These are phyloP conservation scores for Picochlorum sp. DNA, from an alignment of 139 green algal species.

Conservation along the genomic window DNA sequence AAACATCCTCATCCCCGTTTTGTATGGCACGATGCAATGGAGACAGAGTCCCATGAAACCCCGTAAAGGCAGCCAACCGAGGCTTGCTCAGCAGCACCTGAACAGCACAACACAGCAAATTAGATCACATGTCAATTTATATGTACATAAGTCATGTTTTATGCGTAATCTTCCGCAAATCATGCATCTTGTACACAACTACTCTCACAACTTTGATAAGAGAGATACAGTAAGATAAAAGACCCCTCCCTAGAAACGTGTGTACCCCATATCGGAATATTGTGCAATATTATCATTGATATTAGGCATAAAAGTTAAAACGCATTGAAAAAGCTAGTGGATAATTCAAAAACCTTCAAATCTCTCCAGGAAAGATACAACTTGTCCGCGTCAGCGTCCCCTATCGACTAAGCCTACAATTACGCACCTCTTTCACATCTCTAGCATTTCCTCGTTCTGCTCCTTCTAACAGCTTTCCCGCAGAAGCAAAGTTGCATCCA, in stretches of 20 bases:
- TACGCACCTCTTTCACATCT: conserved; percentile 3
- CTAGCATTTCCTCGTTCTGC: not conserved
- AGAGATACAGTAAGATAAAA: too few species aligned
- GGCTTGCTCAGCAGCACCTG: conserved; percentile 3
- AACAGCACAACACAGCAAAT: not conserved
- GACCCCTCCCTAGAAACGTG: too few species aligned
- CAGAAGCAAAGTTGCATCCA: not conserved
- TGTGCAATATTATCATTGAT: too few species aligned
- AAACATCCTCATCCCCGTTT: conserved; percentile 5
- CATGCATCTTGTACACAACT: too few species aligned
- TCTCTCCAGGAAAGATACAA: not conserved
- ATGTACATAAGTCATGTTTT: too few species aligned
- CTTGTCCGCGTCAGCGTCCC: not conserved
- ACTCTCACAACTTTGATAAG: too few species aligned
- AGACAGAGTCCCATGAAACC: conserved; percentile 12
- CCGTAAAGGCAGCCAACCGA: conserved; percentile 16
- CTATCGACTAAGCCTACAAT: not conserved
- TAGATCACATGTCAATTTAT: not conserved
- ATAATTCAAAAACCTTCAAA: too few species aligned
- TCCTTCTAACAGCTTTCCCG: not conserved
- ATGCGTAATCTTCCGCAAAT: too few species aligned
- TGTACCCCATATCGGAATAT: too few species aligned
- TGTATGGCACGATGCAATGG: conserved; percentile 17
- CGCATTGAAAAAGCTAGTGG: too few species aligned
- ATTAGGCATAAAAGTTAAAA: too few species aligned